Conservation (phyloP, 345 rosid species). For the Populus tremula region DNA sequence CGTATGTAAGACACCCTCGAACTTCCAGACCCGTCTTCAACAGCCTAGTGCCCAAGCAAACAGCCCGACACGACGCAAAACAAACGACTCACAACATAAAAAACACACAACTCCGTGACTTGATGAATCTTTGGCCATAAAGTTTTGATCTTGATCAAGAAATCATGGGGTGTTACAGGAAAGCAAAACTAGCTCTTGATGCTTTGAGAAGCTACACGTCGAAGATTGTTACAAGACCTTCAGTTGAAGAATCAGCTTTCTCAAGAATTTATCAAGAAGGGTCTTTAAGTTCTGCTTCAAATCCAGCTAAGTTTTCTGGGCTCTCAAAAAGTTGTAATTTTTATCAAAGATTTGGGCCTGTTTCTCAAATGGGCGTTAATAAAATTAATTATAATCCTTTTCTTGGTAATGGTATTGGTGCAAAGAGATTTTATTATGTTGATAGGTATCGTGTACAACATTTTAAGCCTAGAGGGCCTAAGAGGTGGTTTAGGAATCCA, state of each 20-base stretch:
- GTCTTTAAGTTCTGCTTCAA: slow-evolving; percentile 24
- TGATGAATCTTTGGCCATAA: neutral
- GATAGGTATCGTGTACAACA: slow-evolving; percentile 61
- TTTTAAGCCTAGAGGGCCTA: slow-evolving; percentile 69
- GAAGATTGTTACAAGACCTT: slow-evolving; percentile 27
- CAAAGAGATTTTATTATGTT: slow-evolving; percentile 66
- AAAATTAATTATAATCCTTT: slow-evolving; percentile 25
- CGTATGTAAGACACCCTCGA: no score
- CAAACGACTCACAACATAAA: neutral
- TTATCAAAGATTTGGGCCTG: slow-evolving; percentile 24
- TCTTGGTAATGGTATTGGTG: slow-evolving; percentile 9
- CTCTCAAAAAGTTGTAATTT: slow-evolving; percentile 29
- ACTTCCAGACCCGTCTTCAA: no score
- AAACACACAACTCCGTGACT: neutral
- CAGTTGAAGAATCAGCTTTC: slow-evolving; percentile 25
- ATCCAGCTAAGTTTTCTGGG: slow-evolving; percentile 37
- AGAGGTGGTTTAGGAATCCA: slow-evolving; percentile 68
- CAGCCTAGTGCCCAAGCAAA: neutral
- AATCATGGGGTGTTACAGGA: slow-evolving; percentile 54
- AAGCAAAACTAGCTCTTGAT: slow-evolving; percentile 44
- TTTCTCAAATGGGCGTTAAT: slow-evolving; percentile 16
- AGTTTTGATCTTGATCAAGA: neutral
- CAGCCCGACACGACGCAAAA: no score
- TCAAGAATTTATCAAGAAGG: slow-evolving; percentile 27
- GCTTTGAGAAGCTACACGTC: slow-evolving; percentile 45